Base-by-base conservation (phyloP, 2,329 filamentous ascomycete species). In the Aspergillus eucalypticola region DNA sequence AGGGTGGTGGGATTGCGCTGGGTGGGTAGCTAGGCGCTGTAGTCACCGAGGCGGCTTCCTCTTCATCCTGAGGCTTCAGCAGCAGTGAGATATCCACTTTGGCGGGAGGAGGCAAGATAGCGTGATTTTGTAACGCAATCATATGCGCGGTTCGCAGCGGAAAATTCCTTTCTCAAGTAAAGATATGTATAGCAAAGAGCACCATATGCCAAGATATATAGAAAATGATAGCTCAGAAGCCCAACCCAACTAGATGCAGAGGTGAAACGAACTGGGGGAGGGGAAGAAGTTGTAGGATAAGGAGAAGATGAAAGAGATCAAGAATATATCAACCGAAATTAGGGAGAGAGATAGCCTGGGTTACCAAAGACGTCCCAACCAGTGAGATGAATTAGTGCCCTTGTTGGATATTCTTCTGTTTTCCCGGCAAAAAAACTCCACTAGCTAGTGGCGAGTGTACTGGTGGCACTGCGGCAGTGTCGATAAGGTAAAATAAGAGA, bases 41-140 rank as follows among this genome's bases (percentile, higher is more conserved):
- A 57, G 71, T 68, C 63, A 68, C 61, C 54, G 69, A 63, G 66
- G 71, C 48, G 57, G 69, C 66, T 64, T 73, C 72, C 65, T 74
- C 73, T 64, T 76, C 72, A 75, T 74, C 72, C 70, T 77, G 72
- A 64, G 84, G 85, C 84, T 93, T 91, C 79, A 96, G 86, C 68
- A 96, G 86, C 68, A 90, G 88, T 79, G 90, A 87, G 90, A 96
- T 96, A 93, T 96, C 92, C 92, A 96, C 89, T 86, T 84, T 93
- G 87, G 82, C 86, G 85, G 74, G 68, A 66, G 74, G 73, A 66
- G 74, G 73, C 68, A 75, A 67, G 67, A 73, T 69, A 67, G 69
- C 67, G 63, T 70, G 74, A 63, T 74, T 74, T 71, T 73, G 74
- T 76, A 76, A 71, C 71, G 74, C 72, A 71, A 77, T 75, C 75